Percentiles rank a stretch among this genome's conserved stretches.
Evolutionary conservation across 257 asterid species (phyloP).

Genomic region (Petrea volubilis): DNA sequence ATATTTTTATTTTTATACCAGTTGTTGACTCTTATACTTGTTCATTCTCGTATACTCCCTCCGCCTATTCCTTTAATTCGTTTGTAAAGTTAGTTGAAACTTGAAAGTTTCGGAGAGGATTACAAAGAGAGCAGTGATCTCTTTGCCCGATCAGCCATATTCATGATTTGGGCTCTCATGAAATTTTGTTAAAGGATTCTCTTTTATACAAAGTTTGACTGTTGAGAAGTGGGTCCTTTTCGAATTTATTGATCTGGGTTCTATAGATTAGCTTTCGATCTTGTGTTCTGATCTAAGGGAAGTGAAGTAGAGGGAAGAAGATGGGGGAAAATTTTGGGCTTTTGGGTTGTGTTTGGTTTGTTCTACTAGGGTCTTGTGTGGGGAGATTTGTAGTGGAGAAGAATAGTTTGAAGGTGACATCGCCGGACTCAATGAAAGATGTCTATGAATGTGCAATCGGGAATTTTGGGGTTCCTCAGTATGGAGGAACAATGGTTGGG

Average conservation of each 20-base stretch:
- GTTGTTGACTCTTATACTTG: conserved; percentile 24
- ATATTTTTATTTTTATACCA: neutral
- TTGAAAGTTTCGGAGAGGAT: conserved; percentile 7
- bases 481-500: conserved; percentile 91
- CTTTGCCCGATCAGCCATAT: conserved; percentile 23
- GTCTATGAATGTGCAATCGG: conserved; percentile 93
- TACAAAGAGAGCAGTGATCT: neutral
- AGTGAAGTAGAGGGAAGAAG: conserved; percentile 11
- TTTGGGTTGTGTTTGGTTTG: conserved; percentile 43
- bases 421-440: conserved; percentile 67
- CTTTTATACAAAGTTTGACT: conserved; percentile 12
- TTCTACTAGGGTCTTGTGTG: conserved; percentile 53
- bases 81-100: neutral
- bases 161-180: conserved; percentile 26
- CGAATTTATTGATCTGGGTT: conserved; percentile 19
- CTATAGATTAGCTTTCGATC: conserved; percentile 1
- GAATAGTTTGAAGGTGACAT: conserved; percentile 82
- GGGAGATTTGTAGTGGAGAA: conserved; percentile 96
- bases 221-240: conserved; percentile 11
- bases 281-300: conserved; percentile 19
- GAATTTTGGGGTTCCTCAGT: conserved; percentile 93
- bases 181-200: neutral
- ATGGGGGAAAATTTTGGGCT: conserved; percentile 53
- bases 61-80: neutral
- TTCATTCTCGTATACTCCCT: neutral